Evolutionary conservation across 2,329 filamentous ascomycete genomes (phyloP), one percentile per base, ranked within the genome.

Genomic region (Paecilomyces variotii): DNA sequence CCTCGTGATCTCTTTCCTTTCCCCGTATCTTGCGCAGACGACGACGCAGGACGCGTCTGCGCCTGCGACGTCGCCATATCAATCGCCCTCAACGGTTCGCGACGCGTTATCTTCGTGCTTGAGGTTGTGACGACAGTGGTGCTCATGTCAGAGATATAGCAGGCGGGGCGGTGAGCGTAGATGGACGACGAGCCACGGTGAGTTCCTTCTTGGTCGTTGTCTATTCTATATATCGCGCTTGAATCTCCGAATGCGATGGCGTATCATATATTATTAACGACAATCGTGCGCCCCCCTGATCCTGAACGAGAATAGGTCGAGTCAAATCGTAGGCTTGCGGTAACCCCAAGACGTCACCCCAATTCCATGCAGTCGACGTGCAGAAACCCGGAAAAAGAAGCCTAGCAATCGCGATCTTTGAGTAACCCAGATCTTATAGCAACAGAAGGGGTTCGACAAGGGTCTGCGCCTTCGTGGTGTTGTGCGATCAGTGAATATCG

Each of bases 51-150:
- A 63, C 68, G 70, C 64, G 72, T 67, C 65, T 72, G 72, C 69
- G 70, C 67, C 67, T 73, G 71, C 60, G 71, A 69, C 57, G 70
- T 63, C 62, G 70, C 71, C 73, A 75, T 75, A 64, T 69, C 63
- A 61, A 75, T 68, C 56, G 68, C 65, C 64, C 64, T 64, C 62
- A 74, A 64, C 52, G 71, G 70, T 67, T 72, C 69, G 64, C 72
- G 73, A 68, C 68, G 67, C 66, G 72, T 70, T 63, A 65, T 66
- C 64, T 69, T 71, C 60, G 65, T 72, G 56, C 63, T 68, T 52
- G 70, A 63, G 53, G 70, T 65, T 57, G 71, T 65, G 61, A 73
- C 56, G 65, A 74, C 71, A 66, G 71, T 67, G 69, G 65, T 67
- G 70, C 69, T 75, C 72, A 75, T 75, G 68, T 62, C 61, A 63